Percentiles rank a stretch among this genome's conserved stretches.
phyloP scores from a whole-genome alignment of 2,329 filamentous ascomycete species.

The Chaetomium sp. region DNA sequence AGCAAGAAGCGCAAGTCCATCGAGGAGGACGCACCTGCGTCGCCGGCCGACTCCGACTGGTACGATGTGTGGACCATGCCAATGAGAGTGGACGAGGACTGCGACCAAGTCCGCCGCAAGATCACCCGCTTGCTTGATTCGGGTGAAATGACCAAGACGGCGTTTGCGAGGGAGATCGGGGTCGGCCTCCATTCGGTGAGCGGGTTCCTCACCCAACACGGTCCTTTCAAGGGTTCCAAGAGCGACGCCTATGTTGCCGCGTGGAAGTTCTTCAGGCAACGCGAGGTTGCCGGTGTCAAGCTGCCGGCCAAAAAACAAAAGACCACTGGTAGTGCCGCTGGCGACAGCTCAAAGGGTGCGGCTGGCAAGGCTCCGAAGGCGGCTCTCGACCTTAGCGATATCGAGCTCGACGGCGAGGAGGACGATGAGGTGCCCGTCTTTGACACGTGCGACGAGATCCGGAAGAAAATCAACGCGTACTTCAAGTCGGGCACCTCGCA shows the following conservation, averaged over 20 bases:
- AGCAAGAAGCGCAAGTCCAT: constrained; percentile 33
- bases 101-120: constrained; percentile 33
- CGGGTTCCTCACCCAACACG: constrained; percentile 28
- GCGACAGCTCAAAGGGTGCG: neutral
- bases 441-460: constrained; percentile 61
- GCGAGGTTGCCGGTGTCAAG: constrained; percentile 27
- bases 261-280: constrained; percentile 32
- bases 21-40: constrained; percentile 14
- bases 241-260: constrained; percentile 25
- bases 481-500: constrained; percentile 52
- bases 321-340: constrained; percentile 4
- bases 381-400: constrained; percentile 33
- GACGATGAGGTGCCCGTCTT: constrained; percentile 50
- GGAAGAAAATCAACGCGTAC: constrained; percentile 56
- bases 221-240: constrained; percentile 23
- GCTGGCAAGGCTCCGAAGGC: constrained; percentile 3
- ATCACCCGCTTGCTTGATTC: constrained; percentile 30
- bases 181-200: constrained; percentile 29
- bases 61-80: constrained; percentile 15
- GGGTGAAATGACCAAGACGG: constrained; percentile 34
- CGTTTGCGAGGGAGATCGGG: constrained; percentile 30
- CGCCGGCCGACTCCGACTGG: constrained; percentile 23
- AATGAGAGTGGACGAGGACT: constrained; percentile 28
- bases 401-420: constrained; percentile 50
- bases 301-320: constrained; percentile 28